Evolutionary conservation across 2,329 filamentous ascomycete genomes (phyloP).

Genomic region (Basipetospora chlamydospora): DNA sequence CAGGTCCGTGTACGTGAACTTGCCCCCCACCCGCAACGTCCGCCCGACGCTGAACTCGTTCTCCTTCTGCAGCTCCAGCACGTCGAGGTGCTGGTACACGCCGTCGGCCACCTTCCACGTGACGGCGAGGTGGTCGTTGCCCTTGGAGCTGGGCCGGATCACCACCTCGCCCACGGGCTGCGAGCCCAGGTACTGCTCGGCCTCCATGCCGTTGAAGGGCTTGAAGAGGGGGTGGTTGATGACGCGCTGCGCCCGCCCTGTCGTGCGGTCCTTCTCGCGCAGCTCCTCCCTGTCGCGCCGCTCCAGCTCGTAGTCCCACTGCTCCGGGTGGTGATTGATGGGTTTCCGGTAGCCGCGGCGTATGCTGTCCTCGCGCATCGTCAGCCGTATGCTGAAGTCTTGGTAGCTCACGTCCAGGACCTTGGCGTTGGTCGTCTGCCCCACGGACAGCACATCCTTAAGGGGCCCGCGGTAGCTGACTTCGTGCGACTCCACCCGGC

Average conservation of each 20-base stretch:
- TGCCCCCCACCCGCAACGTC: slow-evolving; percentile 70
- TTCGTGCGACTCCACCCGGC: slow-evolving; percentile 69
- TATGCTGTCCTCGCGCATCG: slow-evolving; percentile 68
- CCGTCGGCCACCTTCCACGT: slow-evolving; percentile 97
- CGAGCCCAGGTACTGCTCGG: slow-evolving; percentile 82
- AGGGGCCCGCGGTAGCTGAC: slow-evolving; percentile 60
- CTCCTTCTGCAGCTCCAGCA: slow-evolving; percentile 91
- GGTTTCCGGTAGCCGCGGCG: slow-evolving; percentile 56
- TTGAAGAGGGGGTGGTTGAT: slow-evolving; percentile 97
- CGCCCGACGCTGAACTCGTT: slow-evolving; percentile 90
- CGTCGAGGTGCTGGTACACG: slow-evolving; percentile 96
- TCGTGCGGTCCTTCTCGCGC: slow-evolving; percentile 72
- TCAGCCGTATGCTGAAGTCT: slow-evolving; percentile 69
- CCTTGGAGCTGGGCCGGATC: slow-evolving; percentile 89
- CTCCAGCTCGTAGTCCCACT: slow-evolving; percentile 82
- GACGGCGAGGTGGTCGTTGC: slow-evolving; percentile 84
- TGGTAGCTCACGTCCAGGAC: slow-evolving; percentile 78
- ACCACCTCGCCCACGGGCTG: slow-evolving; percentile 81
- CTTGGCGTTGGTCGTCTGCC: slow-evolving; percentile 81
- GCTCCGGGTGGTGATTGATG: slow-evolving; percentile 57
- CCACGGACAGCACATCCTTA: slow-evolving; percentile 57
- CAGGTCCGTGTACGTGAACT: slow-evolving; percentile 86
- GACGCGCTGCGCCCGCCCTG: slow-evolving; percentile 78
- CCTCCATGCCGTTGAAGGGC: slow-evolving; percentile 81
- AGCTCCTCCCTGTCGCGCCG: slow-evolving; percentile 67